A percentile compares a stretch with the other conserved stretches of the same genome.
phyloP scores from a whole-genome alignment of 2,329 filamentous ascomycete genomes.

The Ramichloridium luteum region DNA sequence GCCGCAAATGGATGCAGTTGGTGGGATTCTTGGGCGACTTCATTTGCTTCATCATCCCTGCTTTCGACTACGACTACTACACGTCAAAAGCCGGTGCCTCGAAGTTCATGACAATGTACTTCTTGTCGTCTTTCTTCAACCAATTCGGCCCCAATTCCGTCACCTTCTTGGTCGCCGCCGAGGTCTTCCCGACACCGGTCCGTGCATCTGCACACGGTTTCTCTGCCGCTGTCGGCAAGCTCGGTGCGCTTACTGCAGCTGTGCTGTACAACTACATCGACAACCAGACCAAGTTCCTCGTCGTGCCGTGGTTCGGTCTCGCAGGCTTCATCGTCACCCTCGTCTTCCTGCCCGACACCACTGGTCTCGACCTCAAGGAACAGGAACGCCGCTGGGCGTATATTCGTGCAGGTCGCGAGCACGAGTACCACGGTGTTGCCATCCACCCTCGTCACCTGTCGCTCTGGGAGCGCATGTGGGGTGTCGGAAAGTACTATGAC shows the following conservation, averaged over 20 bases:
- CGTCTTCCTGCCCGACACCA: conserved; percentile 90
- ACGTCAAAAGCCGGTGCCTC: conserved; percentile 58
- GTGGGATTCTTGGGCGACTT: conserved; percentile 88
- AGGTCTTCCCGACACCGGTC: conserved; percentile 91
- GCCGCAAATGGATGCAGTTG: conserved; percentile 92
- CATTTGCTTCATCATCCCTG: conserved; percentile 83
- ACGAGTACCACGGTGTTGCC: conserved; percentile 86
- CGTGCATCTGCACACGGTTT: conserved; percentile 90
- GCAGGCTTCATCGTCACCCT: conserved; percentile 71
- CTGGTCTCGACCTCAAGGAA: conserved; percentile 90
- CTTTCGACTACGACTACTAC: conserved; percentile 80
- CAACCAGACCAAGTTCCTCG: conserved; percentile 71
- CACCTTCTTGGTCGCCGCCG: conserved; percentile 89
- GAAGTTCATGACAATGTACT: conserved; percentile 97
- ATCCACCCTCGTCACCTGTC: conserved; percentile 82
- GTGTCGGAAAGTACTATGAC: conserved; percentile 71
- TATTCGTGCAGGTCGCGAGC: conserved; percentile 62
- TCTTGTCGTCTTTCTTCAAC: conserved; percentile 96
- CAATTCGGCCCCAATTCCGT: conserved; percentile 95
- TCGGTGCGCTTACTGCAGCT: conserved; percentile 73
- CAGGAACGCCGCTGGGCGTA: conserved; percentile 89
- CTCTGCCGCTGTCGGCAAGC: conserved; percentile 81
- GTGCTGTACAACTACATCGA: conserved; percentile 93
- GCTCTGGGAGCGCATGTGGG: conserved; percentile 71
- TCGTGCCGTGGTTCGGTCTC: conserved; percentile 92